Base-by-base conservation (phyloP, 2,329 filamentous ascomycete species). In the Xylaria polymorpha region DNA sequence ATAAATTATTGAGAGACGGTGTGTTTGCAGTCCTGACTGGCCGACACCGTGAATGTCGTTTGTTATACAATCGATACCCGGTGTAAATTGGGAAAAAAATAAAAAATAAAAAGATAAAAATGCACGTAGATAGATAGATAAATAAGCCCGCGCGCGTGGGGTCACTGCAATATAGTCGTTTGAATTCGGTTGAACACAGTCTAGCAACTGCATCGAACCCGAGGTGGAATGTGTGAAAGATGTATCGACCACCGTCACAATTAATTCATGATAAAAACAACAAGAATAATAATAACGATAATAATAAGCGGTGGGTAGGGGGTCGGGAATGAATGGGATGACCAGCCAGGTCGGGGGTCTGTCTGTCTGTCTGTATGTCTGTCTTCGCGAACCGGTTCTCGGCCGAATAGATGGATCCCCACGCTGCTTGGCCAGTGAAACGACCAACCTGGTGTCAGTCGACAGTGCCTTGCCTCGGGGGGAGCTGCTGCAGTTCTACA, bases 321-420 rank as follows among this genome's bases (percentile, higher is more conserved):
- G 56, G 37, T 41, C 50, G 32, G 32, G 46, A 58, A 58, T 43
- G 56, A 35, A 44, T 53, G 51, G 61, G 25, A 29, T 29, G 25
- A 4, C 25, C 25, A 4, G 41, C 60, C 46, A 68, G 46, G 62
- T 66, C 41, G 43, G 48, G 37, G 25, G 25, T 29, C 25, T 29
- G 25, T 29, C 25, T 29, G 8, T 20, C 12, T 25, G 25, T 29
- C 25, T 29, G 25, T 29, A 2, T 29, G 25, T 29, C 25, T 29
- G 8, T 20, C 12, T 25, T 56, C 37, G 66, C 22, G 51, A 66
- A 62, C 44, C 61, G 64, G 53, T 37, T 70, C 53, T 71, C 69
- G 69, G 69, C 69, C 69, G 69, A 71, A 67, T 63, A 44, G 64
- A 32, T 62, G 61, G 43, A 32, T 64, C n/a, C 37, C n/a, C 59